Evolutionary conservation across 2,329 filamentous ascomycete species (phyloP), one percentile per base, ranked within the genome.

Genomic region (Xylaria multiplex): DNA sequence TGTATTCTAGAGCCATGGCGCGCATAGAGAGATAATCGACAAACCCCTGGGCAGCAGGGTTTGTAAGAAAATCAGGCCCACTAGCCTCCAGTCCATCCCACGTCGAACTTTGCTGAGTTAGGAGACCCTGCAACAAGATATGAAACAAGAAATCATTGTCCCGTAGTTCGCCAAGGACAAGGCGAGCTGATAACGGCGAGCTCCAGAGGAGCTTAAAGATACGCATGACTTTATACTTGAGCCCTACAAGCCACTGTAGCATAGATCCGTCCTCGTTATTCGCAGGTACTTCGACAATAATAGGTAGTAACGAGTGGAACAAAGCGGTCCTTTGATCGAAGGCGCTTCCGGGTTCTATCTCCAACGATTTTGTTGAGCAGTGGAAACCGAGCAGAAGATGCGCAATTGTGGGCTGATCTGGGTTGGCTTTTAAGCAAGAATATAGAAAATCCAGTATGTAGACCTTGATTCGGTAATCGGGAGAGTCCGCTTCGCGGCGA

Each of bases 341-440:
- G 2, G 91, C 80, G 54, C 93, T 87, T 32, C 89, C 86, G 1
- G 88, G 81, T 57, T 91, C 85, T 37, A 96, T 81, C 27, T 88
- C 88, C 2, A 98, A 82, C 9, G 86, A 85, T 68, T 89, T 90
- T 42, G 90, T 87, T 49, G 89, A 87, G 73, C 93, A 96, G 62
- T 86, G 86, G 77, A 99, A 97, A 0, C 96, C 96, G 5, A 99
- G 87, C 1, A 99, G 83, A 52, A 97, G 84, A 77, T 99, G 96
- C 0, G 95, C 96, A 71, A 99, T 90, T 1, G 91, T 96, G 4
- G 96, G 94, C 71, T 90, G 88, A 72, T 91, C 87, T 1, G 91
- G 90, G 30, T 90, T 91, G 40, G 91, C 88, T 60, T 87, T 85
- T 2, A 99, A 84, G 75, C 93, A 97, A 61, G 89, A 88, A 71